A percentile compares a stretch with the other conserved stretches of the same genome.
phyloP scores from a whole-genome alignment of 2,329 filamentous ascomycete genomes.

The Zelopaecilomyces penicillatus region DNA sequence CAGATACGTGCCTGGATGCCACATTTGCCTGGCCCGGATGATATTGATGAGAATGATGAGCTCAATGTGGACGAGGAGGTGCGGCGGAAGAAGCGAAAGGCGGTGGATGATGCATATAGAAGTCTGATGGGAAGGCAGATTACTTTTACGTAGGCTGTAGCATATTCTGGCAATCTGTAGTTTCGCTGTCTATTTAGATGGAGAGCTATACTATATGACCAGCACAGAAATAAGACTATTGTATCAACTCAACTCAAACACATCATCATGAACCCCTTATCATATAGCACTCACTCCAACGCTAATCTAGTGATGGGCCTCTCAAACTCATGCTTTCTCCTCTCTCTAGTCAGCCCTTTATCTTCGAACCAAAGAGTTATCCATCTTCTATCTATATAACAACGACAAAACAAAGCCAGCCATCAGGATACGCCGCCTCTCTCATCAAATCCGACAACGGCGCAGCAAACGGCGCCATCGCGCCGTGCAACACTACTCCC shows the following conservation, averaged over 20 bases:
- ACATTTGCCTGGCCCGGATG: slow-evolving; percentile 40
- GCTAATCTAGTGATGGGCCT: too few relatives aligned
- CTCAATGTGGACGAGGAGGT: slow-evolving; percentile 33
- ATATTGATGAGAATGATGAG: slow-evolving; percentile 39
- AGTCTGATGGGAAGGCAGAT: slow-evolving; percentile 66
- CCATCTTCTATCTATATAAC: slow-evolving; percentile 47
- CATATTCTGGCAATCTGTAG: slow-evolving; percentile 2
- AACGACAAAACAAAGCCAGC: slow-evolving; percentile 79
- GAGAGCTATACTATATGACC: background rate
- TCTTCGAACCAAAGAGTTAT: too few relatives aligned
- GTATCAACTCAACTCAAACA: too few relatives aligned
- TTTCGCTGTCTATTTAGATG: background rate
- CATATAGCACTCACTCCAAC: too few relatives aligned
- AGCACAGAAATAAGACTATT: background rate
- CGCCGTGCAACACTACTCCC: slow-evolving; percentile 78
- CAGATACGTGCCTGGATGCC: slow-evolving; percentile 75
- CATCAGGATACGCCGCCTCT: slow-evolving; percentile 81
- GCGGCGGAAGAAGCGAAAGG: slow-evolving; percentile 60
- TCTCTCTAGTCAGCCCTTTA: too few relatives aligned
- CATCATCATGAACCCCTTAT: too few relatives aligned
- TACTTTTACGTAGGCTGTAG: slow-evolving; percentile 41
- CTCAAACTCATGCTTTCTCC: too few relatives aligned
- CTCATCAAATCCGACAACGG: slow-evolving; percentile 75
- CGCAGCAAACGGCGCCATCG: slow-evolving; percentile 69
- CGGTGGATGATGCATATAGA: slow-evolving; percentile 70